phyloP scores from a whole-genome alignment of 495 filamentous ascomycete genomes.

The Podospora fimiseda region DNA sequence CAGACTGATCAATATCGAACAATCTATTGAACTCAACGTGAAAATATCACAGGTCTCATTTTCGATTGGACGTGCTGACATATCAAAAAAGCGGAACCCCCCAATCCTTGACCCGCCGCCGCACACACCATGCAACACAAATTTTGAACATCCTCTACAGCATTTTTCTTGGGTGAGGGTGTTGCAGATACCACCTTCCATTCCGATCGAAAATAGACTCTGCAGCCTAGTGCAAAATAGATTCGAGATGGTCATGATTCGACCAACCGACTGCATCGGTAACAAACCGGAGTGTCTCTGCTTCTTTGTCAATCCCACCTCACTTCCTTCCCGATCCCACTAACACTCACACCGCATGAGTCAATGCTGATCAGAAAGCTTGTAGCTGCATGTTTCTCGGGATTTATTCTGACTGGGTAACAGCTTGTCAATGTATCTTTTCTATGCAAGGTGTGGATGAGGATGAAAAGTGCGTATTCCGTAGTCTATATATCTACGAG shows the following conservation, averaged over 20 bases:
- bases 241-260: not conserved
- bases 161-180: not conserved
- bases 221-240: not conserved
- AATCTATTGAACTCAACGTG: too few relatives aligned
- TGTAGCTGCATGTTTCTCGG: not conserved
- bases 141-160: too few relatives aligned
- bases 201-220: not conserved
- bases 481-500: too few relatives aligned
- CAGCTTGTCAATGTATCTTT: not conserved
- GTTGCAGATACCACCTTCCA: not conserved
- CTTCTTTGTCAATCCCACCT: not conserved
- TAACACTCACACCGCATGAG: conserved; percentile 20
- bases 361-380: conserved; percentile 10
- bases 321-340: conserved; percentile 1
- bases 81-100: too few relatives aligned
- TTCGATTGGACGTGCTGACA: too few relatives aligned
- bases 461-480: too few relatives aligned
- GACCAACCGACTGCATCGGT: not conserved
- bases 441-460: not conserved
- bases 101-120: too few relatives aligned
- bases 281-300: not conserved
- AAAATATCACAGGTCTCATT: too few relatives aligned
- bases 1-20: too few relatives aligned
- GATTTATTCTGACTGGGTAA: not conserved
- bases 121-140: too few relatives aligned